Percentiles rank a stretch among this genome's conserved stretches.
These are phyloP conservation scores for Neoboletus magnificus DNA, from an alignment of 768 basidiomycete species.

Conservation along the genomic window DNA sequence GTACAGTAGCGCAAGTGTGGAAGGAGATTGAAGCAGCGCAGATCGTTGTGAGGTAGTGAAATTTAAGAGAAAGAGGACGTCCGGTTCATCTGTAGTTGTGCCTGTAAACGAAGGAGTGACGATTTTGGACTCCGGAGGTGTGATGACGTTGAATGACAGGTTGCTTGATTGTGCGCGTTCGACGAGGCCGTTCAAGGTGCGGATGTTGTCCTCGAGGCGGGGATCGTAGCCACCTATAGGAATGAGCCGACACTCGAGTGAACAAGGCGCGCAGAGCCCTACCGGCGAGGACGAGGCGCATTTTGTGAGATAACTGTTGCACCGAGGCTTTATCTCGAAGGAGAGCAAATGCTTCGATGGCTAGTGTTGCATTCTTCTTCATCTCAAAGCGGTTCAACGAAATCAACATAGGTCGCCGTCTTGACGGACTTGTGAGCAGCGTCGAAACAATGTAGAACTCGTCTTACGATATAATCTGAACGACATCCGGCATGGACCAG, in stretches of 20 bases:
- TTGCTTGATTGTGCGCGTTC: conserved; percentile 49
- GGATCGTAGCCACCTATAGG: conserved; percentile 83
- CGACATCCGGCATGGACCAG: conserved; percentile 47
- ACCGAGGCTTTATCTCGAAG: conserved; percentile 35
- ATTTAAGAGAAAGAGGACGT: conserved; percentile 88
- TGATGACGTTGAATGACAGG: conserved; percentile 58
- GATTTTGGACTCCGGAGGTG: conserved; percentile 42
- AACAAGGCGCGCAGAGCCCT: conserved; percentile 7
- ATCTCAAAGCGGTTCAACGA: conserved; percentile 94
- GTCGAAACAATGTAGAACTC: background rate
- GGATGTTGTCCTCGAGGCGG: conserved; percentile 78
- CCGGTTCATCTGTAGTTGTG: conserved; percentile 39
- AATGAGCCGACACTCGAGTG: background rate
- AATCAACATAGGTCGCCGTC: conserved; percentile 62
- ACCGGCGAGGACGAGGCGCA: conserved; percentile 83
- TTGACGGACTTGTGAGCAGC: conserved; percentile 36
- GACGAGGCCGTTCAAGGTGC: conserved; percentile 61
- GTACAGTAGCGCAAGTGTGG: conserved; percentile 78
- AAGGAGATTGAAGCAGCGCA: conserved; percentile 64
- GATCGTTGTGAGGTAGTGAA: conserved; percentile 84
- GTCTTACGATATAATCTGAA: conserved; percentile 55
- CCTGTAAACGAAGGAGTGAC: conserved; percentile 41
- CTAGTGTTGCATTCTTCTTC: conserved; percentile 89
- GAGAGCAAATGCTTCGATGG: conserved; percentile 71
- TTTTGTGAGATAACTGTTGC: conserved; percentile 25